A percentile compares a stretch with the other conserved stretches of the same genome.
phyloP scores from a whole-genome alignment of 371 early-diverging fungal species.

The Mucor ambiguus region DNA sequence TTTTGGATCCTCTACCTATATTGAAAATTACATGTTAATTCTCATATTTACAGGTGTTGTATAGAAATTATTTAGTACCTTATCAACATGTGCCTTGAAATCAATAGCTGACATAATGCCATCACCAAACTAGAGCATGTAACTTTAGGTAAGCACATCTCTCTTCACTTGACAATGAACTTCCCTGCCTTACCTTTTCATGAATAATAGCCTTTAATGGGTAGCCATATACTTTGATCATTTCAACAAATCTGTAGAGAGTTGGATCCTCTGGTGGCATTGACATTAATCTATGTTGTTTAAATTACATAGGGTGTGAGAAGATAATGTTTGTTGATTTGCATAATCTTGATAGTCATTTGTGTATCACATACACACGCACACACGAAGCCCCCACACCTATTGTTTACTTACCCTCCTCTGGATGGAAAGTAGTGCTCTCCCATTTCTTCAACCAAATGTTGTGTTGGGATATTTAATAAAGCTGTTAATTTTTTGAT shows the following conservation, averaged over 20 bases:
- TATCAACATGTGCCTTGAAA: conserved; percentile 62
- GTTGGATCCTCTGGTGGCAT: conserved; percentile 58
- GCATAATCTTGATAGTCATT: background rate
- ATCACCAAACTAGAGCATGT: conserved; percentile 47
- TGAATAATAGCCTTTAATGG: conserved; percentile 57
- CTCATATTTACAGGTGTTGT: background rate
- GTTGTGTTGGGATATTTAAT: conserved; percentile 57
- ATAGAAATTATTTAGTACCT: conserved; percentile 26
- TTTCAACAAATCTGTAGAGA: conserved; percentile 60
- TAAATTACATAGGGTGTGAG: background rate
- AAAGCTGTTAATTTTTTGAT: conserved; percentile 50
- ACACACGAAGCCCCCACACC: background rate
- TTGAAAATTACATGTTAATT: conserved; percentile 23
- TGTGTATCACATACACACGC: background rate
- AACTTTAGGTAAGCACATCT: background rate
- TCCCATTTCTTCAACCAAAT: conserved; percentile 58
- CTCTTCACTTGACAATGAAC: background rate
- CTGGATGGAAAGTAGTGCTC: conserved; percentile 58
- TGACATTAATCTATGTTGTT: conserved; percentile 34
- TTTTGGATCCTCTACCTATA: conserved; percentile 46
- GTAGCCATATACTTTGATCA: conserved; percentile 57
- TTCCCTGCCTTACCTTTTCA: conserved; percentile 44
- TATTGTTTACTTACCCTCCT: conserved; percentile 41
- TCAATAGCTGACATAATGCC: conserved; percentile 70
- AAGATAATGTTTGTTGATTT: background rate